Conservation (phyloP, 352 stramenopile species). For the Phytophthora melonis region DNA sequence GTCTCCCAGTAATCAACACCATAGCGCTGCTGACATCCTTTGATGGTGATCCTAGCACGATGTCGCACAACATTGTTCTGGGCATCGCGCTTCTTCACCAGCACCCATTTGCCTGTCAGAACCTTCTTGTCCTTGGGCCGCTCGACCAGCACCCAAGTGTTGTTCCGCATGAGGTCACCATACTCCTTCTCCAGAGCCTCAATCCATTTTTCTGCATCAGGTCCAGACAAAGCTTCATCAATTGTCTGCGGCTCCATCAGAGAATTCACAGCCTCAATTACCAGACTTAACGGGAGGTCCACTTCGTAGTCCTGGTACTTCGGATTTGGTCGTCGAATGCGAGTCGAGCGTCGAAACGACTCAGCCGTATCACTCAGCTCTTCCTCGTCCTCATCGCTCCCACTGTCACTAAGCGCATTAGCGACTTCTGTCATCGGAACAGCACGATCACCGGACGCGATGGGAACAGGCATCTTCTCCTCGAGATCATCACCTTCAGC, state of each 20-base stretch:
- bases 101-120: constrained; percentile 3
- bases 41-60: constrained; percentile 7
- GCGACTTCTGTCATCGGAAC: neutral
- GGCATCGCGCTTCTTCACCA: constrained; percentile 1
- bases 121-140: constrained; percentile 2
- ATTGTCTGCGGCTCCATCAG: constrained; percentile 2
- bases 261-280: too few relatives aligned
- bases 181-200: constrained; percentile 8
- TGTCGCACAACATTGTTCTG: neutral
- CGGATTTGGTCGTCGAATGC: neutral
- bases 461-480: neutral
- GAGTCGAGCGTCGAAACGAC: neutral
- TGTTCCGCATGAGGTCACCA: constrained; percentile 9
- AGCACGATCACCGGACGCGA: neutral
- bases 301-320: neutral
- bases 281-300: too few relatives aligned
- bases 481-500: neutral
- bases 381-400: neutral
- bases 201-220: constrained; percentile 1
- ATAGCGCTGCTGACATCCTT: constrained; percentile 11
- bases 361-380: neutral
- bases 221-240: neutral
- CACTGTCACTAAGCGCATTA: neutral
- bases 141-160: constrained; percentile 9
- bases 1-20: constrained; percentile 14